These are phyloP conservation scores for Candida ipomoeae DNA, from an alignment of 805 yeast species.

Conservation along the genomic window DNA sequence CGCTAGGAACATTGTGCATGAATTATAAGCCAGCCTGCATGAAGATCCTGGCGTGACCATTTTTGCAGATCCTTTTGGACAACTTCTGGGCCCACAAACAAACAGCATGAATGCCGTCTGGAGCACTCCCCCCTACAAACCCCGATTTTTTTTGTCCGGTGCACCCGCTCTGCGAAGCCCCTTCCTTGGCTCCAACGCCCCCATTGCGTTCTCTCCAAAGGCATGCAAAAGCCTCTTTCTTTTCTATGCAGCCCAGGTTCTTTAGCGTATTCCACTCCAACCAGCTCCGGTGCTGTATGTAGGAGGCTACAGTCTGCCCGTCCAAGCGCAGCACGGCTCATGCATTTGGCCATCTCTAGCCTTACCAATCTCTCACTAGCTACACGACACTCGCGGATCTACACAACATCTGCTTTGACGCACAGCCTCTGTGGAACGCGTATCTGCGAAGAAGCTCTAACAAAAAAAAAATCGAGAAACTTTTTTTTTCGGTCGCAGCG, in stretches of 20 bases:
- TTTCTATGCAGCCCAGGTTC: background rate
- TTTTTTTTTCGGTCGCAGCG: background rate
- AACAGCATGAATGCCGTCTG: background rate
- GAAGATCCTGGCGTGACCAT: conserved; percentile 5
- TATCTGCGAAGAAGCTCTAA: background rate
- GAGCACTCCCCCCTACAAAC: background rate
- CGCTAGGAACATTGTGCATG: conserved; percentile 1
- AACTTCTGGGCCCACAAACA: background rate
- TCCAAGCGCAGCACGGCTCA: background rate
- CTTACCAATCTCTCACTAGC: background rate
- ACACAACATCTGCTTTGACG: background rate
- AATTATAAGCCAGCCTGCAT: conserved; percentile 4
- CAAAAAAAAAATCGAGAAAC: background rate
- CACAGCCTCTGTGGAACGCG: conserved; percentile 1
- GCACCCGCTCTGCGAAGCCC: background rate
- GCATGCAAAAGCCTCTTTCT: background rate
- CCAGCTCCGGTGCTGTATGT: background rate
- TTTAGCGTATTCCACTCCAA: background rate
- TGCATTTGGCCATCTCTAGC: background rate
- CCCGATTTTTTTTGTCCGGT: background rate
- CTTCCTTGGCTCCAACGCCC: background rate
- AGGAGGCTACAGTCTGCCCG: background rate
- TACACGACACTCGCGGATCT: background rate
- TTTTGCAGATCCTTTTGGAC: background rate
- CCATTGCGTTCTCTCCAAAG: background rate